Conservation (phyloP, 2,329 filamentous ascomycete species). For the Talaromyces islandicus region DNA sequence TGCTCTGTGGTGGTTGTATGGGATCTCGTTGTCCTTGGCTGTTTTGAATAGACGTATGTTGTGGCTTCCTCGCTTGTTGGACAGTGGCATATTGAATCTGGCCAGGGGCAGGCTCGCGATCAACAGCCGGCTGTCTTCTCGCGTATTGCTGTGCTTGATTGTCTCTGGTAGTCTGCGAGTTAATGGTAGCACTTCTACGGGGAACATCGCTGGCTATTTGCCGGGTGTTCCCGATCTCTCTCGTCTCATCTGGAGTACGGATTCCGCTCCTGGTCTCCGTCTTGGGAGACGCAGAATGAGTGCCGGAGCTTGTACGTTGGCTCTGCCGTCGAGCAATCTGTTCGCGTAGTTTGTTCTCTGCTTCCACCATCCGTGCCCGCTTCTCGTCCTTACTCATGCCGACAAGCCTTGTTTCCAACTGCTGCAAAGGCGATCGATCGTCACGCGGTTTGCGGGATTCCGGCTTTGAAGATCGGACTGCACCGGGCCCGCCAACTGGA, state of each 20-base stretch:
- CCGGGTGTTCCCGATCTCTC: conserved; percentile 11
- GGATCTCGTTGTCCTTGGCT: conserved; percentile 15
- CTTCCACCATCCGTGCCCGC: conserved; percentile 74
- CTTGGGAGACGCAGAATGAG: conserved; percentile 8
- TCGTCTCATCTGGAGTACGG: conserved; percentile 2
- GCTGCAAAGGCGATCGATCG: conserved; percentile 86
- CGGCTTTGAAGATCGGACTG: conserved; percentile 23
- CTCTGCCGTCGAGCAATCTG: conserved; percentile 28
- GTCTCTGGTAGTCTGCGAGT: conserved; percentile 13
- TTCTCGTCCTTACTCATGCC: conserved; percentile 97
- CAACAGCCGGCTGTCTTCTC: conserved; percentile 4
- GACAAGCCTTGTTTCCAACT: conserved; percentile 81
- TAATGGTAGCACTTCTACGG: conserved; percentile 12
- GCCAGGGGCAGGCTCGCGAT: neutral
- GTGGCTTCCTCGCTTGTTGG: conserved; percentile 15
- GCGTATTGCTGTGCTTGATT: conserved; percentile 9
- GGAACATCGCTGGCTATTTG: conserved; percentile 11
- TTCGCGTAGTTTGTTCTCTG: conserved; percentile 68
- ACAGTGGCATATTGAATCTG: conserved; percentile 16
- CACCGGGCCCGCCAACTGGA: conserved; percentile 26
- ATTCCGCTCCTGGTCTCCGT: neutral
- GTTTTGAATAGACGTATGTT: conserved; percentile 15
- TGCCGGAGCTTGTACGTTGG: conserved; percentile 13
- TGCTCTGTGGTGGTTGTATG: conserved; percentile 4
- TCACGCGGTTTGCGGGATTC: conserved; percentile 55